Base-by-base conservation (phyloP, 345 rosid species). In the Psidium friedrichsthalianum region DNA sequence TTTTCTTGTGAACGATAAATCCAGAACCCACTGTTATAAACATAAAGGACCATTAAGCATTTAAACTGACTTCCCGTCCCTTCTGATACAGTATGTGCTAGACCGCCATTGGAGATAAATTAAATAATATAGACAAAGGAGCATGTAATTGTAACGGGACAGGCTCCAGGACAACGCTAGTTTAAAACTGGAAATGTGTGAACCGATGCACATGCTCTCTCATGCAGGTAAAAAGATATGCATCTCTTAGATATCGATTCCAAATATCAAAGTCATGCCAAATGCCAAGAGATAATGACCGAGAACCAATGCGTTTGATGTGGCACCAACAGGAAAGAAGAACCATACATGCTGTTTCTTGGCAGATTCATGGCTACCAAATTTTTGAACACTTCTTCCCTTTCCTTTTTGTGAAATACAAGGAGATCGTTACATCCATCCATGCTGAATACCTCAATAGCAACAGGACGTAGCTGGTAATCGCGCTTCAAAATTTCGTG, bases 401-500 rank as follows among this genome's bases (percentile, higher is more conserved):
- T 94, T 90, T 97, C 99, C 90, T 90, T 97, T 90, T 97, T 97
- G 90, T 96, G 99, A 89, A 97, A 97, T 54, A 97, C 99, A 82
- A 96, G 93, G 85, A 97, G 98, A 91, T 97, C 99, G 88, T 97
- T 97, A 87, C 96, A 94, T 78, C 99, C 99, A 93, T 97, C 99
- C 98, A 95, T 96, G 91, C 99, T 97, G 90, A 97, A 97, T 90
- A 97, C 90, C 94, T 97, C 99, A 90, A 97, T 87, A 82, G 99
- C 98, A 89, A 97, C 99, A 22, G 99, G 99, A 83, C 99, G 99
- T 83, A 97, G 91, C 94, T 97, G 99, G 92, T 95, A 97, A 90
- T 97, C 99, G 84, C 99, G 99, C 91, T 96, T 96, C 90, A 96
- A 91, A 87, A 97, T 92, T 92, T 97, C 99, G 87, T 96, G 99